Conservation (phyloP, 352 stramenopile species). For the Phytophthora melonis region DNA sequence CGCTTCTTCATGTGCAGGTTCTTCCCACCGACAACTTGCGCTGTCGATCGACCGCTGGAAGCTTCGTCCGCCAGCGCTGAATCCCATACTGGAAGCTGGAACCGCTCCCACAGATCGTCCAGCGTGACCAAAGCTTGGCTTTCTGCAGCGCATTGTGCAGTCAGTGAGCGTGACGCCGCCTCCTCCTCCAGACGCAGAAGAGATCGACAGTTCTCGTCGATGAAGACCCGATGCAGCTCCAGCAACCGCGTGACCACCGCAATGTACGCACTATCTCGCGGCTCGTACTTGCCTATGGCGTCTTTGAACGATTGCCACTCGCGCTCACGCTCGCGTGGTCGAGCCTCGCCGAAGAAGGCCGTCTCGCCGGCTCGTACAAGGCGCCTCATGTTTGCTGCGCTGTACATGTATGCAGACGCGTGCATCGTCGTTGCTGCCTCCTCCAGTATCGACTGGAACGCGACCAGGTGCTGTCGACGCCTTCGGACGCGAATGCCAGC, state of each 20-base stretch:
- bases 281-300: conserved; percentile 25
- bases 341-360: conserved; percentile 29
- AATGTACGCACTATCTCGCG: conserved; percentile 30
- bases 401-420: neutral
- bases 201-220: conserved; percentile 37
- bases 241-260: conserved; percentile 27
- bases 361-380: conserved; percentile 20
- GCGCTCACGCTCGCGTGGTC: conserved; percentile 18
- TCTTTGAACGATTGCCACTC: conserved; percentile 38
- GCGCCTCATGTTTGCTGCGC: conserved; percentile 1
- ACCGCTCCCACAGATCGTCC: conserved; percentile 39
- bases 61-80: neutral
- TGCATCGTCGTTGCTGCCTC: neutral
- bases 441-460: conserved; percentile 13
- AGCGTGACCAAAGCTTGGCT: conserved; percentile 27
- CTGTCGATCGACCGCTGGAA: conserved; percentile 15
- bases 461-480: conserved; percentile 20
- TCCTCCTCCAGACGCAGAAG: conserved; percentile 7
- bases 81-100: conserved; percentile 30
- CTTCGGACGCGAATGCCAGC: conserved; percentile 16
- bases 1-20: conserved; percentile 38
- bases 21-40: conserved; percentile 24
- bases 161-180: neutral
- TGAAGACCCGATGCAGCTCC: conserved; percentile 46
- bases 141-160: conserved; percentile 7